Base-by-base conservation (phyloP, 2,329 filamentous ascomycete species). In the Phoma sp. region DNA sequence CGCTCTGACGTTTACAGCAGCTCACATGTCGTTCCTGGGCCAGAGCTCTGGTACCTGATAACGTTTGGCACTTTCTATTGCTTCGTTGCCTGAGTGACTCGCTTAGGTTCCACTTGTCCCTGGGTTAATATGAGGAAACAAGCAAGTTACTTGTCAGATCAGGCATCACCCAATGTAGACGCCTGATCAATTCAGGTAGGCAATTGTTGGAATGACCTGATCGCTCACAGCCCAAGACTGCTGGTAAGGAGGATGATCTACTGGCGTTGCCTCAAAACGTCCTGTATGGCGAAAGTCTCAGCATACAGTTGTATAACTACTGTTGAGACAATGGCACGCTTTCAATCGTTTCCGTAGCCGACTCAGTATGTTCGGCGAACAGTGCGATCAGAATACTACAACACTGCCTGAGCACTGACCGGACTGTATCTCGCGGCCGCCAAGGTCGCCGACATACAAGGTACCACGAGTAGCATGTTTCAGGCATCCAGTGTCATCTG, bases 31-130 rank as follows among this genome's bases (percentile, higher is more conserved):
- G 32, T 37, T 18, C 5, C 25, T 29, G 36, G 30, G 47, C 40
- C 52, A 46, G 37, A 41, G 37, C 46, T 27, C 30, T 46, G 46
- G 46, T 42, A 46, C 41, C 46, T 55, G 46, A 47, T 13, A 14
- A 36, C 36, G n/a, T 30, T 36, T 36, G 25, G 32, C 14, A 30
- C 29, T 46, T 39, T 42, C 30, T 23, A 4, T 52, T n/a, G 52
- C 46, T n/a, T 33, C 32, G 4, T 13, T 33, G 24, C 37, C 27
- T 22, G 3, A 41, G 35, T 10, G 13, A 11, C 10, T 7, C 36
- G 30, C 29, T n/a, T 3, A 11, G 22, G 46, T 18, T 24, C 30
- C 30, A 37, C 35, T 13, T n/a, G 40, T 32, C 33, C 41, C 52
- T 54, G 36, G 25, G 41, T 29, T 37, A 45, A 35, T 14, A 44